A percentile compares a stretch with the other conserved stretches of the same genome.
Conservation (phyloP, 2,329 filamentous ascomycete genomes). For the Diplodia seriata region DNA sequence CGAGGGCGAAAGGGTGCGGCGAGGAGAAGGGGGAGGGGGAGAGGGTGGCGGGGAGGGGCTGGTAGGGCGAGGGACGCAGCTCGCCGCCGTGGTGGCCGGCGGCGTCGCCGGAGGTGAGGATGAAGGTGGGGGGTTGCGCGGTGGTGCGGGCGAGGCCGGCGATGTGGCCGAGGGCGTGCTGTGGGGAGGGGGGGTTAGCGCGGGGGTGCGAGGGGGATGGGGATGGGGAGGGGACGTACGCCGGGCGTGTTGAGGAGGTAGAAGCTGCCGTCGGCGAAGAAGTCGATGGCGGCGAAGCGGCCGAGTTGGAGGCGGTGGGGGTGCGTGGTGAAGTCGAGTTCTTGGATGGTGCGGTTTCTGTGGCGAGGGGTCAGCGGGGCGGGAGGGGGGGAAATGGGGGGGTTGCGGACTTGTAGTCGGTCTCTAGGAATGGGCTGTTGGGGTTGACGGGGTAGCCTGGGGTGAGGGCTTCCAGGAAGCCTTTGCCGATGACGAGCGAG, state of each 20-base stretch:
- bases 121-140: slow-evolving; percentile 26
- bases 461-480: neutral
- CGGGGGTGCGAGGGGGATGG: neutral
- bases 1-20: neutral
- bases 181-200: neutral
- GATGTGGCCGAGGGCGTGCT: slow-evolving; percentile 59
- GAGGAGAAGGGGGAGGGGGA: neutral
- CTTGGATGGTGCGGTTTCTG: slow-evolving; percentile 38
- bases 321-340: slow-evolving; percentile 45
- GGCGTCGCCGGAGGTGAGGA: slow-evolving; percentile 16
- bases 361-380: no score
- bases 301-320: slow-evolving; percentile 46
- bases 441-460: slow-evolving; percentile 14
- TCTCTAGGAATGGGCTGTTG: slow-evolving; percentile 1
- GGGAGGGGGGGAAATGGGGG: no score
- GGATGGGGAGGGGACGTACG: neutral
- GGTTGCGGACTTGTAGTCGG: slow-evolving; percentile 10
- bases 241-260: slow-evolving; percentile 63
- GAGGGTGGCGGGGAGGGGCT: neutral
- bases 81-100: slow-evolving; percentile 11
- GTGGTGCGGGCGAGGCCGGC: slow-evolving; percentile 56
- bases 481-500: neutral
- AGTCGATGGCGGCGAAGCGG: slow-evolving; percentile 58
- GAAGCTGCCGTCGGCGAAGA: slow-evolving; percentile 63
- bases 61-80: slow-evolving; percentile 19